Percentiles rank a stretch among this genome's conserved stretches.
phyloP scores from a whole-genome alignment of 148 eudicot species.

The Nepenthes gracilis region DNA sequence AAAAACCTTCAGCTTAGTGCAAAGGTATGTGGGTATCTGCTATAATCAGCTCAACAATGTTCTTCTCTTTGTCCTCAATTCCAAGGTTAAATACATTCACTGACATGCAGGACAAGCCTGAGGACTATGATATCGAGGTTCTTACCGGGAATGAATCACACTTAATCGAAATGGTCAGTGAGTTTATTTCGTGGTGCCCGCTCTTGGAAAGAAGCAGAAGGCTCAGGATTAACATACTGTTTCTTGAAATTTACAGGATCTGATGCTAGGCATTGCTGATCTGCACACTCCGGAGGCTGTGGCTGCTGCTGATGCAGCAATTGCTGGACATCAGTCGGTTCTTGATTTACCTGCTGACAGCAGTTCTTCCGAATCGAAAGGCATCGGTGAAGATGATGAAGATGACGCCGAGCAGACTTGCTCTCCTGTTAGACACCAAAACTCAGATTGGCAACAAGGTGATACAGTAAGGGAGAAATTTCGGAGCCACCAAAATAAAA shows the following conservation, averaged over 20 bases:
- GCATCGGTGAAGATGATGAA: slow-evolving; percentile 31
- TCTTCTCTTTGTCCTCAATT: background rate
- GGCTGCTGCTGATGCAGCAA: slow-evolving; percentile 78
- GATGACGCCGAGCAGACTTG: slow-evolving; percentile 13
- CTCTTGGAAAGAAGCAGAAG: background rate
- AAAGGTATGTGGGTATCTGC: slow-evolving; percentile 23
- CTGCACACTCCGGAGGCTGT: slow-evolving; percentile 83
- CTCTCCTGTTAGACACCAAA: slow-evolving; percentile 12
- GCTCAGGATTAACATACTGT: background rate
- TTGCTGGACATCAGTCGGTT: slow-evolving; percentile 44
- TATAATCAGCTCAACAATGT: background rate
- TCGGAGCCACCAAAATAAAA: slow-evolving; percentile 20
- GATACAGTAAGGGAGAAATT: slow-evolving; percentile 4
- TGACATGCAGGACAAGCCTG: slow-evolving; percentile 44
- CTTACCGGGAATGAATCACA: slow-evolving; percentile 64
- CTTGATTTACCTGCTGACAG: slow-evolving; percentile 16
- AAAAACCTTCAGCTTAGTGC: slow-evolving; percentile 51
- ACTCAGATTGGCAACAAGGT: slow-evolving; percentile 7
- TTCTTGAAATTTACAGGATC: slow-evolving; percentile 30
- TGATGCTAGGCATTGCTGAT: slow-evolving; percentile 91
- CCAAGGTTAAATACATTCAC: background rate
- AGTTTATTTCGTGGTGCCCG: slow-evolving; percentile 1
- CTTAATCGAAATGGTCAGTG: slow-evolving; percentile 73
- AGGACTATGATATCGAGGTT: slow-evolving; percentile 61
- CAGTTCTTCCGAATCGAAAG: slow-evolving; percentile 34